Conservation (phyloP, 2,329 filamentous ascomycete species). For the Ophiostoma novo-ulmi region DNA sequence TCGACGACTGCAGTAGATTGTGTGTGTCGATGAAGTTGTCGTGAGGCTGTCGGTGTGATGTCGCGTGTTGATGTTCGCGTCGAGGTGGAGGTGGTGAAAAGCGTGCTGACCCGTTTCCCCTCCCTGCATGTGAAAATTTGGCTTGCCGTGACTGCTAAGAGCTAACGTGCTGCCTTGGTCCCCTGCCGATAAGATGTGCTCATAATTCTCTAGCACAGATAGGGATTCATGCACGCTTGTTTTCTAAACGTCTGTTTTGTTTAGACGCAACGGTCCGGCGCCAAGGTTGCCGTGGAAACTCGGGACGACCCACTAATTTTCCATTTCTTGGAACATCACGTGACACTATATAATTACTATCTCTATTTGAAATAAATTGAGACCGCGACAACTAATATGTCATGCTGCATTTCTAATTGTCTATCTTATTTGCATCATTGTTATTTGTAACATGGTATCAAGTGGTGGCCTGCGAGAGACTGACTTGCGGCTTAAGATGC, state of each 20-base stretch:
- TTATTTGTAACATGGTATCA: slow-evolving; percentile 3
- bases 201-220: neutral
- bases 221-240: neutral
- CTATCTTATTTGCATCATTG: neutral
- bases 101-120: slow-evolving; percentile 1
- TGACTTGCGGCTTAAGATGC: neutral
- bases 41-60: slow-evolving; percentile 4
- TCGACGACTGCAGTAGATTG: neutral
- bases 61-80: neutral
- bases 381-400: neutral
- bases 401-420: neutral
- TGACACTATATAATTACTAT: neutral
- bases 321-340: slow-evolving; percentile 19
- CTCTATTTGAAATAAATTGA: neutral
- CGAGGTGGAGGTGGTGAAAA: neutral
- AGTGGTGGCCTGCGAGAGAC: neutral
- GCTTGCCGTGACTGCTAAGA: neutral
- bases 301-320: neutral
- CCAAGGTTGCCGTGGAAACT: slow-evolving; percentile 24
- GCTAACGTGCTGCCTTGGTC: neutral
- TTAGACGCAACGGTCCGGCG: slow-evolving; percentile 12
- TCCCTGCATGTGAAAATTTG: neutral
- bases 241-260: slow-evolving; percentile 18
- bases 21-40: slow-evolving; percentile 5
- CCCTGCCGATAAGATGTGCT: slow-evolving; percentile 14